phyloP scores from a whole-genome alignment of 495 filamentous ascomycete genomes.

The Penicillium maclennaniae region DNA sequence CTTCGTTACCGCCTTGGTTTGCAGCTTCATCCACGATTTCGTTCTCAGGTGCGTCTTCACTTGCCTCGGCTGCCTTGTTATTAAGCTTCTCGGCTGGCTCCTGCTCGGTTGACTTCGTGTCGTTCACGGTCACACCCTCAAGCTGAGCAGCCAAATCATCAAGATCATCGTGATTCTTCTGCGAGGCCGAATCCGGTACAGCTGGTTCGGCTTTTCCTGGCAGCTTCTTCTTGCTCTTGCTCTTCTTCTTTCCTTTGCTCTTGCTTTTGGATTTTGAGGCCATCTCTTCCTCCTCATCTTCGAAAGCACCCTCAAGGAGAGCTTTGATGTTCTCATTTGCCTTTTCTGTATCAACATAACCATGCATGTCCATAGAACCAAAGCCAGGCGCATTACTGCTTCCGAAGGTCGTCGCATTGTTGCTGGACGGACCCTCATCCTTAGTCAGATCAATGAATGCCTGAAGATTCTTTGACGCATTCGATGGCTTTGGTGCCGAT shows the following conservation, averaged over 20 bases:
- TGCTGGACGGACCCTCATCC: conserved; percentile 17
- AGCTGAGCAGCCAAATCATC: conserved; percentile 59
- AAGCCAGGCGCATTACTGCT: conserved; percentile 27
- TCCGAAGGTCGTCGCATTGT: not conserved
- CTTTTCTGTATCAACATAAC: conserved; percentile 72
- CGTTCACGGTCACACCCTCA: conserved; percentile 51
- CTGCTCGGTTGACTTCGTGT: conserved; percentile 21
- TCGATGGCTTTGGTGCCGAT: conserved; percentile 28
- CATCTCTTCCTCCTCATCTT: conserved; percentile 73
- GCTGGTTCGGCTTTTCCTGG: conserved; percentile 30
- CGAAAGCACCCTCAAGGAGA: conserved; percentile 79
- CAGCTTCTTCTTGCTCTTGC: conserved; percentile 48
- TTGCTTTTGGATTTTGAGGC: conserved; percentile 52
- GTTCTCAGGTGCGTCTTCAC: conserved; percentile 13
- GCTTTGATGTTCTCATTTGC: conserved; percentile 85
- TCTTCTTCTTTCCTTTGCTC: conserved; percentile 40
- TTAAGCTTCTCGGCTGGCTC: not conserved
- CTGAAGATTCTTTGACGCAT: conserved; percentile 36
- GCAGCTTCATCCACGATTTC: conserved; percentile 27
- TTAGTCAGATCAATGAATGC: conserved; percentile 46
- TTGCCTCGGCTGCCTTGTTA: conserved; percentile 30
- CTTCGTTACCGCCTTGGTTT: conserved; percentile 54
- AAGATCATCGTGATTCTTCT: conserved; percentile 31
- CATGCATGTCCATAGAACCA: conserved; percentile 51
- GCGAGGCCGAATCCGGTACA: conserved; percentile 23